Evolutionary conservation across 345 rosid species (phyloP).

Genomic region (Brassica cretica): DNA sequence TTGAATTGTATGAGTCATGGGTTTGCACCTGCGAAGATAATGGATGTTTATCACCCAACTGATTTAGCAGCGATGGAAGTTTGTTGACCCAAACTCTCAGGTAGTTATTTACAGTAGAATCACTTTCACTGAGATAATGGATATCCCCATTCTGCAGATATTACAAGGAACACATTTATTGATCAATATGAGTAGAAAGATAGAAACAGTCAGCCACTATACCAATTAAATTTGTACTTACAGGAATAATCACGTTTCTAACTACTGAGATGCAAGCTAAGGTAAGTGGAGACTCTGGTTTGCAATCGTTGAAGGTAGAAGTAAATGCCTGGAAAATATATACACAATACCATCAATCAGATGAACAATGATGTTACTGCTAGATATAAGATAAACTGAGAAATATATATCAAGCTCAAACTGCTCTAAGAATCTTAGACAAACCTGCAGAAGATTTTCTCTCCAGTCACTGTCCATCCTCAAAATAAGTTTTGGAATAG

Average conservation of each 20-base stretch:
- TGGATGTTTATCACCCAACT: constrained; percentile 62
- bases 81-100: constrained; percentile 70
- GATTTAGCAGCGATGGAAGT: constrained; percentile 62
- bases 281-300: constrained; percentile 62
- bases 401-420: constrained; percentile 15
- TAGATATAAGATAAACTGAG: neutral
- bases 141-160: constrained; percentile 50
- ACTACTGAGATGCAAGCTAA: constrained; percentile 60
- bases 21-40: constrained; percentile 59
- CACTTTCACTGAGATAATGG: constrained; percentile 42
- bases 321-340: constrained; percentile 75
- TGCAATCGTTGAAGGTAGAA: constrained; percentile 56
- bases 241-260: constrained; percentile 72
- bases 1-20: constrained; percentile 12
- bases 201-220: constrained; percentile 5
- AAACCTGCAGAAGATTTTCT: constrained; percentile 72
- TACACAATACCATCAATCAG: constrained; percentile 3
- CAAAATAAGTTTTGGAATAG: constrained; percentile 63
- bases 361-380: neutral
- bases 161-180: constrained; percentile 18
- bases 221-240: constrained; percentile 44
- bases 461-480: constrained; percentile 55
- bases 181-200: neutral
- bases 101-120: constrained; percentile 48
- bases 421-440: constrained; percentile 17